A percentile compares a stretch with the other conserved stretches of the same genome.
These are phyloP conservation scores for Eugenia klotzschiana DNA, from an alignment of 441 rosid species.

Conservation along the genomic window DNA sequence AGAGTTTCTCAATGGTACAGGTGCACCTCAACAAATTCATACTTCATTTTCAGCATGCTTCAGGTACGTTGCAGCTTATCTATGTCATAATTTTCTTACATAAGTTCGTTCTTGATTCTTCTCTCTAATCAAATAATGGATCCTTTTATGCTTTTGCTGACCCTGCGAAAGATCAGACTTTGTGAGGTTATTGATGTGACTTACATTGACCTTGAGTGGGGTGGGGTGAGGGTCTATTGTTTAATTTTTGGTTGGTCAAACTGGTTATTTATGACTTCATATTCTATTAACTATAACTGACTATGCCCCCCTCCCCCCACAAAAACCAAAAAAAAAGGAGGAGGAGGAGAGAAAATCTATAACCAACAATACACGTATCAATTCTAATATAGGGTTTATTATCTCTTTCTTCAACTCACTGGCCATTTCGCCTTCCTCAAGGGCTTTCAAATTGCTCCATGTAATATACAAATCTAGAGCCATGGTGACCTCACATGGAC, in stretches of 20 bases:
- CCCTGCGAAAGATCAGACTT: neutral
- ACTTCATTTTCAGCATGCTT: slow-evolving; percentile 78
- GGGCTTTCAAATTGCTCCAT: neutral
- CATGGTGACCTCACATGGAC: neutral
- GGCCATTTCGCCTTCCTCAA: neutral
- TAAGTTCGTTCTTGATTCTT: neutral
- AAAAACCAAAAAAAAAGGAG: neutral
- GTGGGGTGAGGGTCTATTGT: neutral
- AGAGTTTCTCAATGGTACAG: slow-evolving; percentile 30
- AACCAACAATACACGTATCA: neutral
- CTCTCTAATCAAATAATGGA: neutral
- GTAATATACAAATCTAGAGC: neutral
- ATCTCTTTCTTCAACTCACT: neutral
- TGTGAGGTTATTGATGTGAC: neutral
- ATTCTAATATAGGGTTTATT: neutral
- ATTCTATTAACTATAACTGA: neutral
- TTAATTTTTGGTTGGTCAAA: neutral
- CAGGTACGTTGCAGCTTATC: slow-evolving; percentile 37
- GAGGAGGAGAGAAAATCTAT: neutral
- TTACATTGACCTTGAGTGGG: neutral
- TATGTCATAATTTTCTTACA: neutral
- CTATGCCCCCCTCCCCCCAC: neutral
- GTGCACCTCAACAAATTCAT: slow-evolving; percentile 69
- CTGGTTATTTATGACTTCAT: neutral
- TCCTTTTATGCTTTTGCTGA: neutral